Percentiles rank a stretch among this genome's conserved stretches.
These are phyloP conservation scores for Ulmus americana DNA, from an alignment of 331 rosid genomes.

Conservation along the genomic window DNA sequence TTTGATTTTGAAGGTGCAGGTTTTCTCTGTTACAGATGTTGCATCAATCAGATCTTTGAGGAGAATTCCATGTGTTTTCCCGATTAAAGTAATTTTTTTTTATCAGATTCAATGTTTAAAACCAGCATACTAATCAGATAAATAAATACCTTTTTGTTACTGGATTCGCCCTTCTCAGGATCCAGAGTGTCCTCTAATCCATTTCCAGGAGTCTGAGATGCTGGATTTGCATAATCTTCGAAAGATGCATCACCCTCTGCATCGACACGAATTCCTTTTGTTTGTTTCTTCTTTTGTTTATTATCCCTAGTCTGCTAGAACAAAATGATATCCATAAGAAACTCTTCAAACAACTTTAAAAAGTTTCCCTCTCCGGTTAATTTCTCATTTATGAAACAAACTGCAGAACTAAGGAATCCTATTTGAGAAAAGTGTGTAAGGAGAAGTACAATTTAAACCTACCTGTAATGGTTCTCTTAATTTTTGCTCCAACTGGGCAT, in stretches of 20 bases:
- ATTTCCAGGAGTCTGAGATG: constrained; percentile 41
- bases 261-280: constrained; percentile 68
- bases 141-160: constrained; percentile 62
- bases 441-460: constrained; percentile 2
- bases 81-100: too few relatives aligned
- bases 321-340: constrained; percentile 6
- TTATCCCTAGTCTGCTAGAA: constrained; percentile 57
- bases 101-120: neutral
- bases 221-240: constrained; percentile 57
- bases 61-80: neutral
- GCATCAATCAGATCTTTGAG: constrained; percentile 20
- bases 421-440: neutral
- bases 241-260: constrained; percentile 94
- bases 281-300: constrained; percentile 68
- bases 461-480: constrained; percentile 84
- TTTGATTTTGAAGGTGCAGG: constrained; percentile 33
- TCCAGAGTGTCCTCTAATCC: constrained; percentile 38
- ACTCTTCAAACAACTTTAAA: neutral
- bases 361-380: too few relatives aligned
- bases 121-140: constrained; percentile 1
- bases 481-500: constrained; percentile 90
- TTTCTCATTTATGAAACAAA: neutral
- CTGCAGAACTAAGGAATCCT: neutral
- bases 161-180: constrained; percentile 54
- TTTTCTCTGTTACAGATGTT: constrained; percentile 55